Conservation (phyloP, 1,284 basidiomycete species). For the Moesziomyces parantarcticus region DNA sequence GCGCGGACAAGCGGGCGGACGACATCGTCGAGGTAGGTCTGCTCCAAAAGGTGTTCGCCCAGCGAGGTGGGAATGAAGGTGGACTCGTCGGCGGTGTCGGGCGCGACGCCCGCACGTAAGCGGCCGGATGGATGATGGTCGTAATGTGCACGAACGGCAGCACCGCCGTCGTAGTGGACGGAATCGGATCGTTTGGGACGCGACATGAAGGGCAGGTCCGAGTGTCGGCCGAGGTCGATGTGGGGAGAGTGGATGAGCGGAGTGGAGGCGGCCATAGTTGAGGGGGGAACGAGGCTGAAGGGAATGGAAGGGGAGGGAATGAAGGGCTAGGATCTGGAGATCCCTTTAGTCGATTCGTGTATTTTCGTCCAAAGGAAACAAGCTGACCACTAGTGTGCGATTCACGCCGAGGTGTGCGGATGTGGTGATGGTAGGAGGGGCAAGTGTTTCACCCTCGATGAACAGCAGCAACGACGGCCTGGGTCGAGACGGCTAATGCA, state of each 20-base stretch:
- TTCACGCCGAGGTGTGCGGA: background rate
- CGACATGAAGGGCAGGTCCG: constrained; percentile 12
- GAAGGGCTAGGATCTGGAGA: constrained; percentile 3
- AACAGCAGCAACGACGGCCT: too few species aligned
- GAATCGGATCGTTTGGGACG: constrained; percentile 40
- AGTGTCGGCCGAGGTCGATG: constrained; percentile 11
- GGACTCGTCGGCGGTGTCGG: constrained; percentile 24
- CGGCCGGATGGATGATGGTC: background rate
- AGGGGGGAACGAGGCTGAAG: background rate
- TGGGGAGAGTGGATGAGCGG: constrained; percentile 35
- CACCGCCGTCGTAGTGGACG: constrained; percentile 5
- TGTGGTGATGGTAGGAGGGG: too few species aligned
- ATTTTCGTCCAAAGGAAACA: constrained; percentile 43
- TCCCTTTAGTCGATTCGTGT: constrained; percentile 38
- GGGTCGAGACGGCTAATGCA: too few species aligned
- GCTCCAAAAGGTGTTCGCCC: constrained; percentile 43
- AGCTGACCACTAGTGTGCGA: constrained; percentile 5
- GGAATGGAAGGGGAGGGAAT: background rate
- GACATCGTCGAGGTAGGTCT: constrained; percentile 51
- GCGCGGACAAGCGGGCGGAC: constrained; percentile 48
- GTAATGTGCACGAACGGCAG: constrained; percentile 10
- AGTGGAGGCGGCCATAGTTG: constrained; percentile 39
- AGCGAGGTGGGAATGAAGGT: constrained; percentile 43
- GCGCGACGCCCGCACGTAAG: constrained; percentile 3
- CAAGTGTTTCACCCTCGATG: too few species aligned